Conservation (phyloP, 306 rosid genomes). For the Mimosa pudica region DNA sequence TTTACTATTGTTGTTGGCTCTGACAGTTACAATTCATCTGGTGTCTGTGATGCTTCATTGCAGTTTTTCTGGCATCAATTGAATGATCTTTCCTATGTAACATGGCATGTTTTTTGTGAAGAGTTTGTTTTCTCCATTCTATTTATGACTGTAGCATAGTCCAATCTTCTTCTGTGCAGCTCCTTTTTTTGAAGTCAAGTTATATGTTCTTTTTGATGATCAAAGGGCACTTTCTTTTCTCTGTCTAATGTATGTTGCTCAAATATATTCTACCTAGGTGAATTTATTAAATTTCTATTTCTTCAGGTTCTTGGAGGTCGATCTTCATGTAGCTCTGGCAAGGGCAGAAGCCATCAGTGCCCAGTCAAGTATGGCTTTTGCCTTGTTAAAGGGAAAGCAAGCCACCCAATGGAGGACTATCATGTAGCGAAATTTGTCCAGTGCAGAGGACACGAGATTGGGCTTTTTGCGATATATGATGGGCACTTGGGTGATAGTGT, state of each 20-base stretch:
- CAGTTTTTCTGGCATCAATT: slow-evolving; percentile 26
- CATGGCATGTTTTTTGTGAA: slow-evolving; percentile 1
- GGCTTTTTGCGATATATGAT: slow-evolving; percentile 83
- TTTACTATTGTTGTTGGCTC: background rate
- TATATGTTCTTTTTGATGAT: slow-evolving; percentile 1
- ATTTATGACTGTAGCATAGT: slow-evolving; percentile 23
- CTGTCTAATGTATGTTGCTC: background rate
- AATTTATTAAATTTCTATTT: slow-evolving; percentile 27
- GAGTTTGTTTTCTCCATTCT: slow-evolving; percentile 29
- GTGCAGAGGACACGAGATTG: slow-evolving; percentile 60
- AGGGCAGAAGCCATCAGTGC: slow-evolving; percentile 70
- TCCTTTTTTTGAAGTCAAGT: slow-evolving; percentile 7
- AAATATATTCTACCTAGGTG: slow-evolving; percentile 12
- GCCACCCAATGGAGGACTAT: slow-evolving; percentile 93
- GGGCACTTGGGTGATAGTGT: slow-evolving; percentile 89
- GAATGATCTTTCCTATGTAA: slow-evolving; percentile 4
- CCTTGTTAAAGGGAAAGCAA: slow-evolving; percentile 95
- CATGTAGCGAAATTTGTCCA: slow-evolving; percentile 75
- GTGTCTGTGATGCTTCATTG: background rate
- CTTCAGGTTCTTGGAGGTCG: slow-evolving; percentile 69
- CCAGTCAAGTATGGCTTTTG: slow-evolving; percentile 80
- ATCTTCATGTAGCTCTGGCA: slow-evolving; percentile 77
- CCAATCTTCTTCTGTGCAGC: slow-evolving; percentile 10
- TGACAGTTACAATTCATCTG: slow-evolving; percentile 21
- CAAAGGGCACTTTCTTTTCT: background rate